Evolutionary conservation across 352 stramenopile species (phyloP), one percentile per base, ranked within the genome.

Genomic region (Pythium graminicola): DNA sequence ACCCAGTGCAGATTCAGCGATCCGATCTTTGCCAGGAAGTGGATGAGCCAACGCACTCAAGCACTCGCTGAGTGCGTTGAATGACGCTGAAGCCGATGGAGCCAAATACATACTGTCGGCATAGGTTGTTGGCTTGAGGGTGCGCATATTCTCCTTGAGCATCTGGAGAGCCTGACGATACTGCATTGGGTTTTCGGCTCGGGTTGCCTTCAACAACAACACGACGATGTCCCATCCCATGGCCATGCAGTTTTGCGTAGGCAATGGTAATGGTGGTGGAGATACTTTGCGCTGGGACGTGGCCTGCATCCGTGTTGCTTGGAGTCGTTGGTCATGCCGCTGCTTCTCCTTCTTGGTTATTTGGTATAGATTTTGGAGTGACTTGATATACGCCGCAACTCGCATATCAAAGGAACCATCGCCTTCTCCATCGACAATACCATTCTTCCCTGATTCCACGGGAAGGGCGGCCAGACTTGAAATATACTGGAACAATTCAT

Each of bases 141-240:
- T 43, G 22, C 70, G 57, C 23, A 94, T 28, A 28, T 72, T 86
- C 23, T 81, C 58, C 50, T 86, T 85, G 23, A 94, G 67, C 76
- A 89, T 85, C 19, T 85, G 66, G 7, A 94, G 58, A 10, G 83
- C 81, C 31, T 67, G 61, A 19, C 83, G 47, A 38, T 94, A 94
- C 49, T 87, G 73, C 14, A 70, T 50, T 7, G 74, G 68, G 38
- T 89, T 89, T 17, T 86, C 78, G 23, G 53, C 65, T 19, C 69
- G 66, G 3, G 83, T 92, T 2, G 83, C 77, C 41, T 74, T 76
- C 10, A 94, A 62, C 47, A 94, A 57, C 28, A 86, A 76, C 1
- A 86, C 58, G 20, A 80, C 79, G 22, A 94, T 62, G 19, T 92
- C 81, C 83, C 83, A 92, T 8, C 83, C 81, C 72, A 94, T 89